Evolutionary conservation across 805 yeast genomes (phyloP), one percentile per base, ranked within the genome.

Genomic region (Myxozyma mucilagina): DNA sequence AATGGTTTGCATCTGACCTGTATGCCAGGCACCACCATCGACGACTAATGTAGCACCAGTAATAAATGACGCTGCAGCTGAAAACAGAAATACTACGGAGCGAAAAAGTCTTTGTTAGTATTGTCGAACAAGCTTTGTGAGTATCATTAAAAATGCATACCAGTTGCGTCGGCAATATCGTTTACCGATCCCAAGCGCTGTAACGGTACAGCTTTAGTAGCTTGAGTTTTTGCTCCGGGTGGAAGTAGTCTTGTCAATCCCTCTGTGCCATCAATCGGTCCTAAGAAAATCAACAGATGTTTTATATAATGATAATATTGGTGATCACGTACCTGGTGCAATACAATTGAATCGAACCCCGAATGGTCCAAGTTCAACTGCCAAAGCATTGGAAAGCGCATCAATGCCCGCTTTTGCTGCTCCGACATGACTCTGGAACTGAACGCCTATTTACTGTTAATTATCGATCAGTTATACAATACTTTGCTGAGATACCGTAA

Each of bases 361-460:
- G 57, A 89, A 72, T 1, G 97, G 96, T 0, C 97, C 97, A 57
- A 90, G 79, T 75, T 92, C 98, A 5, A 91, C 94, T 1, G 97
- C 96, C 61, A 92, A 75, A 1, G 91, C 87, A 66, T 87, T 85
- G 32, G 90, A 84, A 41, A 92, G 78, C 2, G 97, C 96, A 73
- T 93, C 98, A 45, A 93, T 81, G 31, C 97, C 98, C 0, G 97
- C 97, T 75, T 93, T 93, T 2, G 97, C 97, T 0, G 97, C 97
- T 5, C 92, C 87, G 2, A 91, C 97, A 70, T 93, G 97, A 5
- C 85, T 70, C 75, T 93, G 97, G 77, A 87, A 85, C 13, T 97
- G 96, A 34, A 60, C 60, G 6, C 63, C 63, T 50, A 35, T 6
- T 38, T 5, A 13, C 3, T 88, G 84, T 16, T 32, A 24, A 24